These are phyloP conservation scores for Botrytis porri DNA, from an alignment of 2,329 filamentous ascomycete species.

Conservation along the genomic window DNA sequence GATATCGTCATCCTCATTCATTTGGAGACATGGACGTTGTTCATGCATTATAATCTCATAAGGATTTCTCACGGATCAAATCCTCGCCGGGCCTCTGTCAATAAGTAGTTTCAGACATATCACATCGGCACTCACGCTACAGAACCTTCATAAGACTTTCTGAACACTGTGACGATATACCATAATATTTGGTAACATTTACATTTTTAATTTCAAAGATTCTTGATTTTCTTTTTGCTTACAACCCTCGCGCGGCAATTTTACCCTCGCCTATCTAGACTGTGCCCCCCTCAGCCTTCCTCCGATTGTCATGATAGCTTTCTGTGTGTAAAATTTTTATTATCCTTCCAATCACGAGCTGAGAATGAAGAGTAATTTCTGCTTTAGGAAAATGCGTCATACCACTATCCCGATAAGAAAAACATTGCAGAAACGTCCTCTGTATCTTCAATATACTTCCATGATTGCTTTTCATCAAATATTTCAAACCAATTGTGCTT, in stretches of 20 bases:
- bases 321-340: background rate
- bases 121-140: background rate
- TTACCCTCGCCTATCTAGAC: background rate
- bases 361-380: background rate
- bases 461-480: background rate
- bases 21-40: background rate
- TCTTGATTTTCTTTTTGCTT: background rate
- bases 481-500: background rate
- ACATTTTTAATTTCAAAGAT: background rate
- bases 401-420: background rate
- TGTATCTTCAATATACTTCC: background rate
- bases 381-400: background rate
- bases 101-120: background rate
- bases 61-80: background rate
- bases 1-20: background rate
- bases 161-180: background rate
- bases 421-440: background rate
- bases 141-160: background rate
- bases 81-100: background rate
- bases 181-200: background rate
- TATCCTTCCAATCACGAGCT: background rate
- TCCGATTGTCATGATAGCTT: background rate
- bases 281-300: background rate
- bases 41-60: background rate
- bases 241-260: background rate